Evolutionary conservation across 805 yeast species (phyloP), one percentile per base, ranked within the genome.

Genomic region (Clavispora carvajalis): DNA sequence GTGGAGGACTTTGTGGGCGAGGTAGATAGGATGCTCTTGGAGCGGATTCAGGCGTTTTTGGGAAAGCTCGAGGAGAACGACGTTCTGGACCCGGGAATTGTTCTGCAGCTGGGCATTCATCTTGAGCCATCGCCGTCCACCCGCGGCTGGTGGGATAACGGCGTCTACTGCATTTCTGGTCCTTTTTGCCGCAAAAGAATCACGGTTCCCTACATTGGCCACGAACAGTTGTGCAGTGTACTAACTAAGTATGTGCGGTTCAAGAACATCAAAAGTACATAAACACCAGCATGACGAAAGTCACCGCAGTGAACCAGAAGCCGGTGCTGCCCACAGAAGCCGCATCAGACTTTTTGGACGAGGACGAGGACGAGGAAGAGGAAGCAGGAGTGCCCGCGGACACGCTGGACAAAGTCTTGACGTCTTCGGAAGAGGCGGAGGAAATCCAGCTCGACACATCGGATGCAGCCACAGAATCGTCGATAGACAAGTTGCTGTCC

Each of bases 401-500:
- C 26, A 59, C 62, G 30, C 67, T 60, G 7, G 58, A 51, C 41
- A 60, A 54, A 13, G 49, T 23, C 39, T 55, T 54, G 18, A 51
- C 44, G 21, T 39, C 52, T 16, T 55, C 60, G 18, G 51, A 58
- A 13, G 65, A 69, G 7, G 68, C 62, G 17, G 45, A 52, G 1
- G 70, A 51, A 34, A 80, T 60, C 77, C 85, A 73, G 2, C 52
- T 36, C 38, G 60, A 53, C 9, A 83, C 52, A 39, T 68, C 69
- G n/a, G 67, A 46, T 16, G 70, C 76, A 11, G 59, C 40, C 22
- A 83, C 53, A n/a, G 71, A 53, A 2, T 54, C 50, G 49, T 71
- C 78, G 46, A 82, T 70, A 1, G 67, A 37, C 23, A 85, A 74
- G 22, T 61, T 57, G 54, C 80, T 73, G 25, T 82, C 73, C 45